Evolutionary conservation across 192 early-diverging fungal genomes (phyloP), one percentile per base, ranked within the genome.

Genomic region (Pilobolus umbonatus): DNA sequence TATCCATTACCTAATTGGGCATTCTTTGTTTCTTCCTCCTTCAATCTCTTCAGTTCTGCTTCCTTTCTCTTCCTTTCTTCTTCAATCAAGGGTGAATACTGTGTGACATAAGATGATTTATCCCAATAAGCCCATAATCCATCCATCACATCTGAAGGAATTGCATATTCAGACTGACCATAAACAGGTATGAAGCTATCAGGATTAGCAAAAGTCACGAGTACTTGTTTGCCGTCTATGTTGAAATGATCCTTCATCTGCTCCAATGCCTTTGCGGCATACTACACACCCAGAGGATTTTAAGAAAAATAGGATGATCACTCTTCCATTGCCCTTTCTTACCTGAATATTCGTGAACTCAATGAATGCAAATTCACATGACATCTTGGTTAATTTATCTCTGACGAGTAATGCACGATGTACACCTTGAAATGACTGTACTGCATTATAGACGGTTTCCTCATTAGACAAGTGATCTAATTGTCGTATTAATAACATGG

Each of bases 301-400:
- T 17, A 35, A 51, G 29, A n/a, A 42, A 31, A 28, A 31, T 31
- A 35, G 11, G 11, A 8, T 35, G 34, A 35, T 5, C 11, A 31
- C 1, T 51, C 17, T 10, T 29, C 29, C 9, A 51, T 30, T 32
- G 21, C 19, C 0, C 4, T 21, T 34, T 38, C 47, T 10, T 75
- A 81, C 80, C 58, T 73, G 51, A 9, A 68, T 56, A 69, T 82
- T 69, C 6, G 59, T 15, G 51, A 72, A 85, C 55, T 85, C 82
- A 15, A 75, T 61, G 66, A 87, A 87, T 30, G 78, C 83, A 61
- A 82, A 88, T 3, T 85, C 85, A 62, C 74, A 81, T 25, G 76
- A 76, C 49, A 86, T 78, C 30, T 71, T 68, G 7, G 78, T 81
- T 28, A 65, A 38, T 35, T 85, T 65, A 38, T 87, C 86, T 19